Evolutionary conservation across 192 early-diverging fungal species (phyloP).

Genomic region (Rhizoclosmatium globosum): DNA sequence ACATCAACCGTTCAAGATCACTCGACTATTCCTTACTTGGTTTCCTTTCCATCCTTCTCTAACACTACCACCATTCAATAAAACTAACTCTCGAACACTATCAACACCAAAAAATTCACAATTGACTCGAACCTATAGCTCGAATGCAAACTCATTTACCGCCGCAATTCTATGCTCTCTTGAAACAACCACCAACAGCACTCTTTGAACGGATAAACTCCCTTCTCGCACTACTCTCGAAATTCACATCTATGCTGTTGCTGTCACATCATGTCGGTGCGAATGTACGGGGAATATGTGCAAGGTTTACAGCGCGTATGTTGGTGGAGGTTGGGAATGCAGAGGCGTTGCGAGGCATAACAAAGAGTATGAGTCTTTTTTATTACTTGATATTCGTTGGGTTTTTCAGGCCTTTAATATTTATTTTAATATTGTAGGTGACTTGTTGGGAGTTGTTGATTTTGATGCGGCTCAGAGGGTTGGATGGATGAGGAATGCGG

Average conservation of each 20-base stretch:
- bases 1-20: too few relatives aligned
- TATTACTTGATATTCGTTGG: not conserved
- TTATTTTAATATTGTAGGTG: not conserved
- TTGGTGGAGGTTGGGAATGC: not conserved
- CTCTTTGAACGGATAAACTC: too few relatives aligned
- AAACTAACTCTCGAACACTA: too few relatives aligned
- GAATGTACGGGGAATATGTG: not conserved
- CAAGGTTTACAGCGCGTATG: constrained; percentile 4
- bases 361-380: constrained; percentile 15
- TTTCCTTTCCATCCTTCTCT: too few relatives aligned
- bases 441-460: not conserved
- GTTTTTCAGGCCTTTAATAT: not conserved
- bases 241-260: constrained; percentile 2
- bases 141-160: too few relatives aligned
- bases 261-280: not conserved
- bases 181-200: too few relatives aligned
- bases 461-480: not conserved
- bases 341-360: constrained; percentile 25
- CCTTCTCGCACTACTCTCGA: not conserved
- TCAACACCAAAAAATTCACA: too few relatives aligned
- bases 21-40: too few relatives aligned
- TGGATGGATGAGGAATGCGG: constrained; percentile 20
- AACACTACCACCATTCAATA: too few relatives aligned
- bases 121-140: too few relatives aligned
- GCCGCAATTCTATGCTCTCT: too few relatives aligned